A percentile compares a stretch with the other conserved stretches of the same genome.
phyloP scores from a whole-genome alignment of 495 filamentous ascomycete genomes.

The Lophiotrema nucula region DNA sequence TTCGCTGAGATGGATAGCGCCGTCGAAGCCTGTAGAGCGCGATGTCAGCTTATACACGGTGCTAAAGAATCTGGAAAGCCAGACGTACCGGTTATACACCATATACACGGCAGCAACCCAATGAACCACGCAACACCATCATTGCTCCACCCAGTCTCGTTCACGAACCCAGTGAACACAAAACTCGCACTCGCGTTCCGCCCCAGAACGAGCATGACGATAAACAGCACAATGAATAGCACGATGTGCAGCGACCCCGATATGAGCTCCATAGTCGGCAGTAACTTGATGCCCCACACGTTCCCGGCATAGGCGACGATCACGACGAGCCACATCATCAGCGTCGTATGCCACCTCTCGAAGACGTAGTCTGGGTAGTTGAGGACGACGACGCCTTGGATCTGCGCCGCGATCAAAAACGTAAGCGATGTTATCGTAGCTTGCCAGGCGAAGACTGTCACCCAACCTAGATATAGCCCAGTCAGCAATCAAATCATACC shows the following conservation, averaged over 20 bases:
- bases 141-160: slow-evolving; percentile 9
- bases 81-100: slow-evolving; percentile 8
- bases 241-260: slow-evolving; percentile 3
- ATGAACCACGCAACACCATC: slow-evolving; percentile 3
- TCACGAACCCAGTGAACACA: slow-evolving; percentile 6
- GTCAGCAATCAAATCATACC: no score
- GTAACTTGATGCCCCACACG: slow-evolving; percentile 2
- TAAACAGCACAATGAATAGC: slow-evolving; percentile 6
- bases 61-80: no score
- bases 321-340: slow-evolving; percentile 14
- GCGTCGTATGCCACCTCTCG: slow-evolving; percentile 25
- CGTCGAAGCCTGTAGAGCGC: slow-evolving; percentile 15
- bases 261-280: slow-evolving; percentile 9
- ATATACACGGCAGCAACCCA: slow-evolving; percentile 18
- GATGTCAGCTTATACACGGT: neutral
- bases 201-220: slow-evolving; percentile 8
- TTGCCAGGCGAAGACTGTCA: slow-evolving; percentile 41
- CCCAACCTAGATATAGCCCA: slow-evolving; percentile 35
- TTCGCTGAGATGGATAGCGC: slow-evolving; percentile 26
- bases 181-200: slow-evolving; percentile 5
- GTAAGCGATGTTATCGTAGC: slow-evolving; percentile 34
- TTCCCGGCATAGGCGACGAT: neutral
- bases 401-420: slow-evolving; percentile 42
- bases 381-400: slow-evolving; percentile 46
- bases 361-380: slow-evolving; percentile 25